Base-by-base conservation (phyloP, 192 early-diverging fungal species). In the Coemansia sp. region DNA sequence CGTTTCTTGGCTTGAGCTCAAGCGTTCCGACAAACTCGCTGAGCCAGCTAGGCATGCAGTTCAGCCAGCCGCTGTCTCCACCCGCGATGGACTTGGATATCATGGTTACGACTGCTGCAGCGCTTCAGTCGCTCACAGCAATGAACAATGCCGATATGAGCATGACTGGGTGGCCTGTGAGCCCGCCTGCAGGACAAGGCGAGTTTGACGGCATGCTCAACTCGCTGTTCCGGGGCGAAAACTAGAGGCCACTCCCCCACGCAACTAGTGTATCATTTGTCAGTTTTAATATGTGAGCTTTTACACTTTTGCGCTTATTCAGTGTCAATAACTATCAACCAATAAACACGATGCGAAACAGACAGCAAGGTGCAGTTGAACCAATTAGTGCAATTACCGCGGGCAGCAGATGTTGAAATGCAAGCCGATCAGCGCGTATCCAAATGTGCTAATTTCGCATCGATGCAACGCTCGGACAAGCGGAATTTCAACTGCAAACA, bases 61-160 rank as follows among this genome's bases (percentile, higher is more conserved):
- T 66, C 34, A 61, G 64, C 52, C 63, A 72, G 44, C 42, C 55
- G 12, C 37, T 22, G 25, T 36, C 74, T 4, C n/a, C 62, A 10
- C 59, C 42, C 0, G 23, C 54, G 6, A 66, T 63, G 64, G 51
- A 53, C 1, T 10, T 65, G 40, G 69, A 65, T 21, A 28, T 54
- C 25, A 14, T 50, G 11, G 49, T 26, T 25, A 26, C 21, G 4
- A 40, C 49, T 23, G 34, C 50, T 1, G 60, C 60, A 3, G 60
- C 60, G 1, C 49, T 62, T 21, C 57, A 64, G 57, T 49, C 62
- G 9, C 28, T 42, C 6, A 47, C 62, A 5, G 56, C 57, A 4
- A 38, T 58, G 14, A 31, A 9, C 38, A 60, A 15, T 26, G 15
- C 15, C 17, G 61, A 42, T 12, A 31, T 20, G 23, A 53, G 37